A percentile compares a stretch with the other conserved stretches of the same genome.
phyloP scores from a whole-genome alignment of 2,329 filamentous ascomycete genomes.

The Claviceps fusiformis region DNA sequence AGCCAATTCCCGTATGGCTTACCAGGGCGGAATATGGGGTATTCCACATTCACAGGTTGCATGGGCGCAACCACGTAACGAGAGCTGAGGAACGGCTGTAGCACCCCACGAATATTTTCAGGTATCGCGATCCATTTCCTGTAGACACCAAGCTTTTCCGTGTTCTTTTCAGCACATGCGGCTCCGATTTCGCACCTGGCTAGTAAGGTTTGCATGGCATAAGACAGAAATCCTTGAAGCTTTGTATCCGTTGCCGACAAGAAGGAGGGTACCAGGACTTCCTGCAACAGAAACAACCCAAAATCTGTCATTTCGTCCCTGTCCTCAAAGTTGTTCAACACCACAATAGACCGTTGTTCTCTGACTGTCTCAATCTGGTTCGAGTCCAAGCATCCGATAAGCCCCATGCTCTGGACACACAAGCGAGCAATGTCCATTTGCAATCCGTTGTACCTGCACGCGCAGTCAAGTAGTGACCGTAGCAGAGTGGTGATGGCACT shows the following conservation, averaged over 20 bases:
- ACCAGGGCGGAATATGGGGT: constrained; percentile 63
- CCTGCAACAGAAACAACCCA: constrained; percentile 68
- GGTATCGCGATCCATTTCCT: constrained; percentile 68
- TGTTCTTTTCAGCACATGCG: constrained; percentile 30
- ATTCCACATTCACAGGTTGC: constrained; percentile 41
- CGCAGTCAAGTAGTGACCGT: constrained; percentile 72
- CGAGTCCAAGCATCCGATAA: constrained; percentile 83
- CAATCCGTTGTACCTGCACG: constrained; percentile 61
- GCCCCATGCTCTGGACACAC: constrained; percentile 70
- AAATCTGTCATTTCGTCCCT: constrained; percentile 74
- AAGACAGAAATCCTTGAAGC: constrained; percentile 83
- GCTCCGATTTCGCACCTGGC: constrained; percentile 60
- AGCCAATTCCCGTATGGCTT: constrained; percentile 72
- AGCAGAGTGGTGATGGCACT: constrained; percentile 57
- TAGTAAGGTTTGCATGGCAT: constrained; percentile 84
- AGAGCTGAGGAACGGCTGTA: constrained; percentile 81
- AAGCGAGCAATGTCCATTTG: constrained; percentile 55
- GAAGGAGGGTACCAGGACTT: constrained; percentile 84
- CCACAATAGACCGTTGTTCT: constrained; percentile 69
- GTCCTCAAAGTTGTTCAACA: constrained; percentile 74
- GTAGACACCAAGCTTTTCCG: constrained; percentile 38
- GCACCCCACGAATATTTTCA: constrained; percentile 60
- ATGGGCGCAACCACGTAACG: constrained; percentile 62
- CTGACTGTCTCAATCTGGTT: constrained; percentile 73
- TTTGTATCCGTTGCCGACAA: constrained; percentile 77